These are phyloP conservation scores for Colletotrichum horii DNA, from an alignment of 2,329 filamentous ascomycete genomes.

Conservation along the genomic window DNA sequence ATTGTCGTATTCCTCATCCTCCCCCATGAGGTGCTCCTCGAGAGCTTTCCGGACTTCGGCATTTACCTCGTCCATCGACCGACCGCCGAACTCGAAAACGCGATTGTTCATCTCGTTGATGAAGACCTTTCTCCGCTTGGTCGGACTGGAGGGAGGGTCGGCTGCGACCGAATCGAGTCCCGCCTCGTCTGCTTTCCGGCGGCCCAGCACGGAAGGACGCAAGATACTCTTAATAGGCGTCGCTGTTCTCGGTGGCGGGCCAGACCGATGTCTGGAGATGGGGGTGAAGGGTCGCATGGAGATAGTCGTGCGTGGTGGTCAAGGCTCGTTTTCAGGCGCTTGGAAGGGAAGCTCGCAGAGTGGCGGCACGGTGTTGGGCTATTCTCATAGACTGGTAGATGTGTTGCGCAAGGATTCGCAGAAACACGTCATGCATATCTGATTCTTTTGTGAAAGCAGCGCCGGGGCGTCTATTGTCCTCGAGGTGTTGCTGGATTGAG, in stretches of 20 bases:
- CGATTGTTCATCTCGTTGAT: slow-evolving; percentile 64
- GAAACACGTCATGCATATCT: slow-evolving; percentile 28
- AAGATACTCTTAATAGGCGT: slow-evolving; percentile 60
- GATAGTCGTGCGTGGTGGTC: slow-evolving; percentile 1
- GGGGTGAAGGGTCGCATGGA: slow-evolving; percentile 41
- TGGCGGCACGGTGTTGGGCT: slow-evolving; percentile 18
- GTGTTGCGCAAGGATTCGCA: slow-evolving; percentile 24
- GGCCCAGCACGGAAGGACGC: slow-evolving; percentile 49
- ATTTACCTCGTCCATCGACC: slow-evolving; percentile 61
- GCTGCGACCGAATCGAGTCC: slow-evolving; percentile 41
- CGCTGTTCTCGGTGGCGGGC: slow-evolving; percentile 35
- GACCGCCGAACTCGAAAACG: slow-evolving; percentile 58
- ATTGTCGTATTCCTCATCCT: slow-evolving; percentile 66
- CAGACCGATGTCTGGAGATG: slow-evolving; percentile 35
- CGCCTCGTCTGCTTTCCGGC: slow-evolving; percentile 49
- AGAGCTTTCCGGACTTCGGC: slow-evolving; percentile 59
- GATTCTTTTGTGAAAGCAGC: background rate
- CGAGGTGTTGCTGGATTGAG: background rate
- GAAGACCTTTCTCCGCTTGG: slow-evolving; percentile 61
- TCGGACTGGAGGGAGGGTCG: slow-evolving; percentile 46
- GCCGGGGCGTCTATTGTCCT: background rate
- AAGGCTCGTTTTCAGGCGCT: background rate
- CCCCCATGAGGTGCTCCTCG: slow-evolving; percentile 60
- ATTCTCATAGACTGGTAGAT: slow-evolving; percentile 27
- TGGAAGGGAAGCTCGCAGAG: background rate